Evolutionary conservation across 2,329 filamentous ascomycete genomes (phyloP).

Genomic region (Aspergillus sp.): DNA sequence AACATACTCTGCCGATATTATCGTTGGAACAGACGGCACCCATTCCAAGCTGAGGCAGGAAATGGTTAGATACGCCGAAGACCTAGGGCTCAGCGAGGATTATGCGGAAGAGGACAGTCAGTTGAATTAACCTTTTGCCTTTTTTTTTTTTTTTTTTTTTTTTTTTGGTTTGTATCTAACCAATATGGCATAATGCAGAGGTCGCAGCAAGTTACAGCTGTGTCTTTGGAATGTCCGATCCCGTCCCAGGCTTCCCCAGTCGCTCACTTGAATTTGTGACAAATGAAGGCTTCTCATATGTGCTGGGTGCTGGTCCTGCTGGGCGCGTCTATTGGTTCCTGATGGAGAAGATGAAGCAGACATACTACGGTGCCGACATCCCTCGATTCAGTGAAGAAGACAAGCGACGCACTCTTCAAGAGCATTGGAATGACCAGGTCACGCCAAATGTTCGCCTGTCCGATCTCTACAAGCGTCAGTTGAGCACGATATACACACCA

Average conservation of each 20-base stretch:
- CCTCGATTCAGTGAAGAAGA: constrained; percentile 26
- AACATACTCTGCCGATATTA: constrained; percentile 31
- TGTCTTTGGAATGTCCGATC: constrained; percentile 5
- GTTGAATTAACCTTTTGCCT: neutral
- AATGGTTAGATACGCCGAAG: constrained; percentile 31
- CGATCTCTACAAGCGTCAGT: constrained; percentile 22
- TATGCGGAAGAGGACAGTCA: constrained; percentile 18
- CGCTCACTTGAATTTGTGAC: constrained; percentile 16
- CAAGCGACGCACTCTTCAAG: constrained; percentile 15
- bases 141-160: too few species aligned
- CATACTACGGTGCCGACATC: constrained; percentile 20
- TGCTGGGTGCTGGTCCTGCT: constrained; percentile 22
- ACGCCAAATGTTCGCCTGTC: constrained; percentile 23
- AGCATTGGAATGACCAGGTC: constrained; percentile 21
- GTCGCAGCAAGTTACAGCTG: neutral
- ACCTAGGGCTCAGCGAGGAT: constrained; percentile 14
- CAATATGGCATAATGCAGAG: neutral
- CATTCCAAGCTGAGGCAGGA: constrained; percentile 40
- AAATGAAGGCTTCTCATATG: constrained; percentile 23
- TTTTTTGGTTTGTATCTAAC: too few species aligned
- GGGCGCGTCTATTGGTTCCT: constrained; percentile 29
- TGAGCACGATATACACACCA: constrained; percentile 14
- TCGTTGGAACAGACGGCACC: constrained; percentile 47
- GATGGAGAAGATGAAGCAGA: constrained; percentile 20
- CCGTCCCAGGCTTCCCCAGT: constrained; percentile 13